Evolutionary conservation across 192 early-diverging fungal genomes (phyloP).

Genomic region (Podila minutissima): DNA sequence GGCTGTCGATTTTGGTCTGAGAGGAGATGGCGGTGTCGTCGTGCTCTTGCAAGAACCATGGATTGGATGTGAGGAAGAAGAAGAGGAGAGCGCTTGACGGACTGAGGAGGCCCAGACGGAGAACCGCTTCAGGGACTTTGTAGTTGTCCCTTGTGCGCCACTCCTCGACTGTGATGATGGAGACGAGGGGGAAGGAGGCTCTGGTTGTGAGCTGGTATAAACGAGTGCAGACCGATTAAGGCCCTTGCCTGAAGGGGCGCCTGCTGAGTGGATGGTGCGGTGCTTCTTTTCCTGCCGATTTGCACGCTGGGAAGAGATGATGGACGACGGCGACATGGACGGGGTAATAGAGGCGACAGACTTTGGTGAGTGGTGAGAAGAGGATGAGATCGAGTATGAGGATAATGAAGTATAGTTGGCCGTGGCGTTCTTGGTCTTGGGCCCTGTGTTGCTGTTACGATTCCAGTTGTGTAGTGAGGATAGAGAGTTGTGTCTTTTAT

Average conservation of each 20-base stretch:
- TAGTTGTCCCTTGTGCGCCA: conserved; percentile 1
- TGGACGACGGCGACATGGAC: conserved; percentile 35
- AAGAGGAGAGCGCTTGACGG: conserved; percentile 6
- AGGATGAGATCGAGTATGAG: not conserved
- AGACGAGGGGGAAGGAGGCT: not conserved
- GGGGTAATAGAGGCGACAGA: conserved; percentile 30
- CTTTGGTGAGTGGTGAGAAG: not conserved
- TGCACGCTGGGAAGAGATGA: conserved; percentile 24
- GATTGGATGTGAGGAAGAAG: not conserved
- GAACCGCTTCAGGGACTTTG: conserved; percentile 10
- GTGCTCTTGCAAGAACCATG: not conserved
- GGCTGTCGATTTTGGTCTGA: no score
- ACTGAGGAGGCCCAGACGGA: conserved; percentile 32
- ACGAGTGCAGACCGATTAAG: not conserved
- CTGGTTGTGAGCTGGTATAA: not conserved
- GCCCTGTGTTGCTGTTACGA: no score
- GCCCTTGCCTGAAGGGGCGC: not conserved
- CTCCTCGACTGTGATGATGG: not conserved
- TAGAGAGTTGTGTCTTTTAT: conserved; percentile 2
- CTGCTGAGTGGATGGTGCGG: not conserved
- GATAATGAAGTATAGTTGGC: not conserved
- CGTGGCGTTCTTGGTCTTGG: not conserved
- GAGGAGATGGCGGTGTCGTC: not conserved
- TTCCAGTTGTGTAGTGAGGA: conserved; percentile 1
- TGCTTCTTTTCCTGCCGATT: conserved; percentile 37